A percentile compares a stretch with the other conserved stretches of the same genome.
phyloP scores from a whole-genome alignment of 805 yeast genomes.

The Dipodascus albidus region DNA sequence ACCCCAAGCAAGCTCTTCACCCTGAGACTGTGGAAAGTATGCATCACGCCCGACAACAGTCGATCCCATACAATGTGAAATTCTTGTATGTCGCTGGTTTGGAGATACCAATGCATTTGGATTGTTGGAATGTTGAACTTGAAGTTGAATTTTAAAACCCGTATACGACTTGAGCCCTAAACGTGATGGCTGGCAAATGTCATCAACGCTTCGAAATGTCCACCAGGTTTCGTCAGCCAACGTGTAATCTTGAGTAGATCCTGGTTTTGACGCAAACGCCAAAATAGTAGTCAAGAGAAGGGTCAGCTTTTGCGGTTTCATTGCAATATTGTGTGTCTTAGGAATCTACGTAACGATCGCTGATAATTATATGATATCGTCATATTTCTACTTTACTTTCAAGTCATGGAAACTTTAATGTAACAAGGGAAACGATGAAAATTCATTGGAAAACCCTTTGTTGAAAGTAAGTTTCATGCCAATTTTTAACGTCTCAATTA shows the following conservation, averaged over 20 bases:
- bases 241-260: background rate
- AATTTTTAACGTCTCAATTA: too few species aligned
- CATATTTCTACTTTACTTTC: too few species aligned
- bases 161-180: slow-evolving; percentile 10
- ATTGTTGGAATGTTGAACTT: slow-evolving; percentile 5
- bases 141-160: slow-evolving; percentile 16
- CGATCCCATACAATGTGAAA: slow-evolving; percentile 10
- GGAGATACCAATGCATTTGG: background rate
- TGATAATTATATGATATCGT: too few species aligned
- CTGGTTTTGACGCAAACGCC: background rate
- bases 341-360: too few species aligned
- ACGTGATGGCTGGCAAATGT: slow-evolving; percentile 11
- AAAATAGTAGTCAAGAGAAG: background rate
- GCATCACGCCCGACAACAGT: slow-evolving; percentile 8
- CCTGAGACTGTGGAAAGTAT: slow-evolving; percentile 10
- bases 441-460: too few species aligned
- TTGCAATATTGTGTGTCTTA: background rate
- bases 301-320: background rate
- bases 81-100: slow-evolving; percentile 8
- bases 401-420: too few species aligned
- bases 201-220: background rate
- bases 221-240: background rate
- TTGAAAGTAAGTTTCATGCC: too few species aligned
- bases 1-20: slow-evolving; percentile 12
- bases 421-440: too few species aligned